Evolutionary conservation across 805 yeast genomes (phyloP).

Genomic region (Tetrapisispora phaffii): DNA sequence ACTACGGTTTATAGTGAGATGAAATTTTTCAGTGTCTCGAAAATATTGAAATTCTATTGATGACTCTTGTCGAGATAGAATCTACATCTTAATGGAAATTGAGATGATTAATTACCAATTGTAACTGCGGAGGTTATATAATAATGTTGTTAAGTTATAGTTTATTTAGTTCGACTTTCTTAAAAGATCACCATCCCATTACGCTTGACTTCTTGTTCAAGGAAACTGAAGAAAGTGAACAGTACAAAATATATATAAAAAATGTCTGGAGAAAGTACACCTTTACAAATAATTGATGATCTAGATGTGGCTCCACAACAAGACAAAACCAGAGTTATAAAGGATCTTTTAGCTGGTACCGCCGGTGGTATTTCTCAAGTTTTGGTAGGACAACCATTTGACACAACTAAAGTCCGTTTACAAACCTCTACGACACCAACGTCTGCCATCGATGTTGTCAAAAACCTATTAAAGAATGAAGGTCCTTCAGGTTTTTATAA

Average conservation of each 20-base stretch:
- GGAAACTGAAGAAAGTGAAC: background rate
- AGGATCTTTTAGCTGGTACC: conserved; percentile 85
- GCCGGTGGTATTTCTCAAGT: conserved; percentile 95
- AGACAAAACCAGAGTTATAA: conserved; percentile 27
- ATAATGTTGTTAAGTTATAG: too few species aligned
- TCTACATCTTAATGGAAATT: too few species aligned
- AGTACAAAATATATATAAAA: background rate
- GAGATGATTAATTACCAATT: too few species aligned
- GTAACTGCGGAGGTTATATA: too few species aligned
- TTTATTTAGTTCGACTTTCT: background rate
- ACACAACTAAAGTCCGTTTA: conserved; percentile 84
- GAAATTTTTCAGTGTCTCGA: too few species aligned
- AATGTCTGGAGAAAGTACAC: conserved; percentile 29
- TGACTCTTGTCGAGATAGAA: too few species aligned
- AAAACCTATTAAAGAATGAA: conserved; percentile 61
- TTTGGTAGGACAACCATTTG: conserved; percentile 91
- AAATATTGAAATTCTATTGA: too few species aligned
- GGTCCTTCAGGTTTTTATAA: conserved; percentile 83
- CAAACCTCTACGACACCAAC: conserved; percentile 80
- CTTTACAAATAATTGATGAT: conserved; percentile 28
- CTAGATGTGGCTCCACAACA: conserved; percentile 11
- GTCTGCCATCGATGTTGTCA: conserved; percentile 62
- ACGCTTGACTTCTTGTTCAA: background rate
- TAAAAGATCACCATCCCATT: background rate
- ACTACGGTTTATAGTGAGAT: too few species aligned